Percentiles rank a stretch among this genome's conserved stretches.
These are phyloP conservation scores for Boletus smithii DNA, from an alignment of 1,284 basidiomycete genomes.

Conservation along the genomic window DNA sequence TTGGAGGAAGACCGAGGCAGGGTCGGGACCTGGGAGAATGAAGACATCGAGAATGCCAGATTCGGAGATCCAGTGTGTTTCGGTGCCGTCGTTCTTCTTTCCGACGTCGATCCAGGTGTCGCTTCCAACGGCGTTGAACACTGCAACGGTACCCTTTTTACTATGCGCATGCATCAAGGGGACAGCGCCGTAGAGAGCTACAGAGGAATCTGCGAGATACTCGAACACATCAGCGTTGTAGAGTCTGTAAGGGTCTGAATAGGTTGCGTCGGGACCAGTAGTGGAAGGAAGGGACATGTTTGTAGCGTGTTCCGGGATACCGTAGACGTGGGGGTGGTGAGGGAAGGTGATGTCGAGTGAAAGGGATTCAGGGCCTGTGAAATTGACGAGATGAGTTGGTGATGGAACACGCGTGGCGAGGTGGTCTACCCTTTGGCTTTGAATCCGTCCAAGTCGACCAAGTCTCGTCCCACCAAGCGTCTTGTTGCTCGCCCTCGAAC, in stretches of 20 bases:
- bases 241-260: conserved; percentile 90
- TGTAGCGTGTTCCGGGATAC: conserved; percentile 96
- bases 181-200: conserved; percentile 90
- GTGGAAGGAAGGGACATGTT: conserved; percentile 86
- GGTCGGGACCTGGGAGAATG: conserved; percentile 86
- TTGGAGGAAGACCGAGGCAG: conserved; percentile 79
- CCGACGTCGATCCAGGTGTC: conserved; percentile 96
- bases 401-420: background rate
- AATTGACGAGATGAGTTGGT: conserved; percentile 4
- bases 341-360: conserved; percentile 94
- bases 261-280: conserved; percentile 64
- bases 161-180: conserved; percentile 94
- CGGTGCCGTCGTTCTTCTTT: conserved; percentile 45
- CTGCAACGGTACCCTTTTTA: conserved; percentile 77
- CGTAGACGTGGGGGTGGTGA: conserved; percentile 84
- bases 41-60: conserved; percentile 95
- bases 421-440: conserved; percentile 84
- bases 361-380: conserved; percentile 85
- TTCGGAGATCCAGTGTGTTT: conserved; percentile 97
- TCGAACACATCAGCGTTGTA: conserved; percentile 98
- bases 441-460: conserved; percentile 86
- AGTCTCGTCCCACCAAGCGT: conserved; percentile 86
- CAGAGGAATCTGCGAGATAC: conserved; percentile 87
- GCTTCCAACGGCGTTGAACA: conserved; percentile 89
- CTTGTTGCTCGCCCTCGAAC: conserved; percentile 84